phyloP scores from a whole-genome alignment of 2,329 filamentous ascomycete genomes.

The Ceratocystiopsis sp. region DNA sequence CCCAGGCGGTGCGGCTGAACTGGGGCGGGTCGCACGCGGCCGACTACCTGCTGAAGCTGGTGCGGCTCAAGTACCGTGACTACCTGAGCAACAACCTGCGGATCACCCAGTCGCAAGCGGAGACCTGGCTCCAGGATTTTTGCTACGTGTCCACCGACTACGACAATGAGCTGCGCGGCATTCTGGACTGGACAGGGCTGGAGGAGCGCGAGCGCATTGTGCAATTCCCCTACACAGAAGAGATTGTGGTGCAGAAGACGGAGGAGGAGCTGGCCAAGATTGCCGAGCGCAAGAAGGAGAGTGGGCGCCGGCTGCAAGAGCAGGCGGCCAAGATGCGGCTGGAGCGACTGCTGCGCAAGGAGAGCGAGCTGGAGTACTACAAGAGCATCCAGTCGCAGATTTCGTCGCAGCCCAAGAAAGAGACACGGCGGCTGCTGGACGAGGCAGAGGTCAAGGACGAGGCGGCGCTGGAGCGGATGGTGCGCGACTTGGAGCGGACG shows the following conservation, averaged over 20 bases:
- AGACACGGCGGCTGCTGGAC: constrained; percentile 70
- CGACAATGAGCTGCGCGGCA: constrained; percentile 56
- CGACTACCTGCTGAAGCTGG: constrained; percentile 79
- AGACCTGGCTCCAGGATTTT: constrained; percentile 73
- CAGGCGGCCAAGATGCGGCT: constrained; percentile 95
- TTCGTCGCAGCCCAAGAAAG: constrained; percentile 71
- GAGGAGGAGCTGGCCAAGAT: constrained; percentile 83
- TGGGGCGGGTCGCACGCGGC: constrained; percentile 87
- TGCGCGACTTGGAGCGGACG: constrained; percentile 79
- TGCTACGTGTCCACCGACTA: constrained; percentile 81
- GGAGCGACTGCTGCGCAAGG: constrained; percentile 88
- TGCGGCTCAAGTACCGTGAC: constrained; percentile 73
- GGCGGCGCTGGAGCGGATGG: constrained; percentile 60
- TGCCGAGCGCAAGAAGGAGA: constrained; percentile 89
- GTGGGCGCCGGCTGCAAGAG: constrained; percentile 76
- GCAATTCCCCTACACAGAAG: constrained; percentile 87
- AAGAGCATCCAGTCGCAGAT: constrained; percentile 63
- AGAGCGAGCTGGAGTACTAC: constrained; percentile 89
- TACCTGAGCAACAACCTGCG: constrained; percentile 57
- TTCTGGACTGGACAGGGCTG: constrained; percentile 79
- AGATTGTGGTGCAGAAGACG: constrained; percentile 76
- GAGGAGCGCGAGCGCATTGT: constrained; percentile 80
- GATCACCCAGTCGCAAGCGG: constrained; percentile 70
- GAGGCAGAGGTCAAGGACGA: constrained; percentile 89
- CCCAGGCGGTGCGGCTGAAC: constrained; percentile 75